Evolutionary conservation across 345 rosid genomes (phyloP), one percentile per base, ranked within the genome.

Genomic region (Citrus unshiu): DNA sequence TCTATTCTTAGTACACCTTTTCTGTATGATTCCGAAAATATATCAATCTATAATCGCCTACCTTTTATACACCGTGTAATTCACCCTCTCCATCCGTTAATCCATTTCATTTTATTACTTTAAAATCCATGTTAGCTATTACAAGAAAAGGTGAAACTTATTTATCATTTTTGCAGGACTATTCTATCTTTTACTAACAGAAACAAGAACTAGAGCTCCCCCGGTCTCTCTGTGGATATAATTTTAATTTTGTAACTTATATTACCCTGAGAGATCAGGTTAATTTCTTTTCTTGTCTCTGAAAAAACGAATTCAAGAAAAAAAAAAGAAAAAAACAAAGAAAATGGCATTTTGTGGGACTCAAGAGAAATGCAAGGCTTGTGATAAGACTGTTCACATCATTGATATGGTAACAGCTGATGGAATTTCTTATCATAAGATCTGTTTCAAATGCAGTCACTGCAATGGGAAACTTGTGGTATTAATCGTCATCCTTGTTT

Each of bases 361-460:
- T 34, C 85, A 82, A 8, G 92, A 90, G 84, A 93, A 91, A 85
- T 93, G 97, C 88, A 91, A 87, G 86, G 88, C 94, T 24, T 95
- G 97, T 73, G 91, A 87, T 72, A 95, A 89, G 90, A 93, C 97
- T 0, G 97, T 91, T 24, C 86, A 93, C 79, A 73, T 91, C 77
- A 80, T 87, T 30, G 98, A 95, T 72, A 82, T 92, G 87, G 73
- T 93, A 37, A 77, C 95, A 0, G 95, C 94, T 70, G 97, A 93
- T 86, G 98, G 97, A 30, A 79, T 89, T 77, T 72, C 89, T 43
- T 95, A 90, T 80, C 98, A 95, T 80, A 95, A 91, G 84, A 88
- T 90, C 51, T 95, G 98, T 87, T 95, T 95, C 93, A 93, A 87
- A 82, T 91, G 97, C 90, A 86, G 85, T 59, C 97, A 93, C 72